Percentiles rank a stretch among this genome's conserved stretches.
Evolutionary conservation across 176 grass and related monocot genomes (phyloP).

Genomic region (Otatea glauca): DNA sequence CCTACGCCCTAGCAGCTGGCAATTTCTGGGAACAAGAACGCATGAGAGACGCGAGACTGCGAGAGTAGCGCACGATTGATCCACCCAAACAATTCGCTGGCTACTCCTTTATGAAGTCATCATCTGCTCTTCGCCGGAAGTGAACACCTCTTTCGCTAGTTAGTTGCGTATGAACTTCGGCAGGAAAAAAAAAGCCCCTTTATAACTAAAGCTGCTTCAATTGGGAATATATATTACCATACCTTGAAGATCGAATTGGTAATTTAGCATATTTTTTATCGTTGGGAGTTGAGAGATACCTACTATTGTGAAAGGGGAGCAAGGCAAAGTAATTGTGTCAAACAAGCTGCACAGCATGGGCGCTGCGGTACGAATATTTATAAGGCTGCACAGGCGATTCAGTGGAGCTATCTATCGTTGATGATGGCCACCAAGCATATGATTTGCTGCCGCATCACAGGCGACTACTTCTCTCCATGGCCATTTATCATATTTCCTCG

Average conservation of each 20-base stretch:
- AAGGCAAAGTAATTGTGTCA: not conserved
- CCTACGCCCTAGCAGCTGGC: conserved; percentile 1
- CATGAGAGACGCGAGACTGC: not conserved
- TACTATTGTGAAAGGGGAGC: not conserved
- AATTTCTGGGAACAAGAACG: conserved; percentile 33
- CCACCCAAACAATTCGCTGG: conserved; percentile 15
- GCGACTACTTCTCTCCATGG: not conserved
- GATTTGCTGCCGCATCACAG: conserved; percentile 34
- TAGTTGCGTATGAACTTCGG: conserved; percentile 32
- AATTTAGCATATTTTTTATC: not conserved
- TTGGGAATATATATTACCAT: not conserved
- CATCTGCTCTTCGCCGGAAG: not conserved
- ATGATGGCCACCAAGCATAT: not conserved
- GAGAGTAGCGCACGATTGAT: conserved; percentile 42
- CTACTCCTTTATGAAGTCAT: conserved; percentile 36
- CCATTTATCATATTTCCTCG: not conserved
- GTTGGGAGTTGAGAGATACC: not conserved
- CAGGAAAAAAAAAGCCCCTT: not conserved
- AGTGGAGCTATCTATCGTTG: conserved; percentile 26
- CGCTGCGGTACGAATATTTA: not conserved
- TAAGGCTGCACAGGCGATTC: conserved; percentile 15
- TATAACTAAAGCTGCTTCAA: not conserved
- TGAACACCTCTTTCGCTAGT: conserved; percentile 27
- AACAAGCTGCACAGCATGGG: conserved; percentile 4
- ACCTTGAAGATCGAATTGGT: not conserved